Percentiles rank a stretch among this genome's conserved stretches.
Conservation (phyloP, 2,329 filamentous ascomycete genomes). For the Clarireedia monteithiana region DNA sequence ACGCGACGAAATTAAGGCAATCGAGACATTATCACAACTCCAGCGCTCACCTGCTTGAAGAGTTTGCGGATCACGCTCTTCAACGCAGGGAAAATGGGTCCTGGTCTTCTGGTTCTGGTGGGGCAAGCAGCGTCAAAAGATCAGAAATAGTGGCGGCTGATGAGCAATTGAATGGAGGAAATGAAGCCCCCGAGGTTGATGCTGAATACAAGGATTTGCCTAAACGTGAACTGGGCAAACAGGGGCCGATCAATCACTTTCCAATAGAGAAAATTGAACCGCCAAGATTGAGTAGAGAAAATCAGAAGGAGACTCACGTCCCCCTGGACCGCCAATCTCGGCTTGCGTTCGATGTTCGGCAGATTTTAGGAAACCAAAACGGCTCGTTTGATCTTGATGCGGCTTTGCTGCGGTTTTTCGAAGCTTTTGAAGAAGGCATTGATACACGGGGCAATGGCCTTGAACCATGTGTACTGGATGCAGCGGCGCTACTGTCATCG, state of each 20-base stretch:
- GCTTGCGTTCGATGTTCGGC: conserved; percentile 18
- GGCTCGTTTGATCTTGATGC: conserved; percentile 9
- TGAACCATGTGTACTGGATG: conserved; percentile 12
- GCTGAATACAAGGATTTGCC: neutral
- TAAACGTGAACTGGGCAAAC: no score
- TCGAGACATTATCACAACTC: conserved; percentile 33
- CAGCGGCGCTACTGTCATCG: conserved; percentile 13
- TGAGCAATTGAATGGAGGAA: neutral
- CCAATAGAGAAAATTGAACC: neutral
- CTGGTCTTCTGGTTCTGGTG: neutral
- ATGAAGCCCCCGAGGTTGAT: neutral
- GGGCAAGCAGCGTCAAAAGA: neutral
- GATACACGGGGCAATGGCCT: conserved; percentile 9
- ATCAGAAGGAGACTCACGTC: neutral
- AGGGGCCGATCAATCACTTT: neutral
- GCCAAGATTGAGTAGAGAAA: neutral
- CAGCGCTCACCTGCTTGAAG: conserved; percentile 13
- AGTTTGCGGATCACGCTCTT: conserved; percentile 6
- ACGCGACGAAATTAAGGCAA: conserved; percentile 43
- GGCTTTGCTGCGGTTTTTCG: conserved; percentile 18
- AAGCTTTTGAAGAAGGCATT: conserved; percentile 21
- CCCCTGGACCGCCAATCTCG: conserved; percentile 13
- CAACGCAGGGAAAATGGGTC: neutral
- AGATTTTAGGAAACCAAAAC: conserved; percentile 9
- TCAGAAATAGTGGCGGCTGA: neutral